phyloP scores from a whole-genome alignment of 225 moss, liverwort and hornwort genomes.

The Marchantia paleacea region DNA sequence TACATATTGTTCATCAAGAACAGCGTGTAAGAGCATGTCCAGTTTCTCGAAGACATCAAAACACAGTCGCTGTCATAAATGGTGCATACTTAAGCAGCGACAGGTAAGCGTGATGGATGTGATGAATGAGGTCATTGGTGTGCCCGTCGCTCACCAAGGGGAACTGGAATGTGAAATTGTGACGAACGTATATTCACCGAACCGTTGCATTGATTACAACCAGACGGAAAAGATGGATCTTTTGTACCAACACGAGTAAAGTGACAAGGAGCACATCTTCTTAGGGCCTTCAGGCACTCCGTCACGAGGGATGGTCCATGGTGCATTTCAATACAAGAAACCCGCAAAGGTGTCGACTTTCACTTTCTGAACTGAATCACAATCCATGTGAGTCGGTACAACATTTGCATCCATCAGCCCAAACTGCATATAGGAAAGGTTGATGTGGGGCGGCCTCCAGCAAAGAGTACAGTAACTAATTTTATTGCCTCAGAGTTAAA shows the following conservation, averaged over 20 bases:
- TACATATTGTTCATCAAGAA: background rate
- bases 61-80: background rate
- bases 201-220: background rate
- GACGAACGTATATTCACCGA: background rate
- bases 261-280: background rate
- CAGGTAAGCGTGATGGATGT: constrained; percentile 3
- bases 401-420: background rate
- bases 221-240: background rate
- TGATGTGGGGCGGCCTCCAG: background rate
- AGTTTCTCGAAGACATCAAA: background rate
- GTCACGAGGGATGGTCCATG: constrained; percentile 9
- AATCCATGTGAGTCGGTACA: constrained; percentile 9
- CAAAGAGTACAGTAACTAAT: background rate
- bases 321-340: background rate
- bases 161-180: background rate
- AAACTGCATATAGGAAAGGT: background rate
- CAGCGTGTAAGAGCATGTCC: background rate
- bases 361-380: constrained; percentile 10
- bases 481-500: background rate
- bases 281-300: background rate
- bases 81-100: background rate
- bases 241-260: background rate
- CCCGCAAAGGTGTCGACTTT: constrained; percentile 5
- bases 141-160: background rate
- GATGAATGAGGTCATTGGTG: background rate